phyloP scores from a whole-genome alignment of 495 filamentous ascomycete genomes.

The Hapsidospora chrysogenum region DNA sequence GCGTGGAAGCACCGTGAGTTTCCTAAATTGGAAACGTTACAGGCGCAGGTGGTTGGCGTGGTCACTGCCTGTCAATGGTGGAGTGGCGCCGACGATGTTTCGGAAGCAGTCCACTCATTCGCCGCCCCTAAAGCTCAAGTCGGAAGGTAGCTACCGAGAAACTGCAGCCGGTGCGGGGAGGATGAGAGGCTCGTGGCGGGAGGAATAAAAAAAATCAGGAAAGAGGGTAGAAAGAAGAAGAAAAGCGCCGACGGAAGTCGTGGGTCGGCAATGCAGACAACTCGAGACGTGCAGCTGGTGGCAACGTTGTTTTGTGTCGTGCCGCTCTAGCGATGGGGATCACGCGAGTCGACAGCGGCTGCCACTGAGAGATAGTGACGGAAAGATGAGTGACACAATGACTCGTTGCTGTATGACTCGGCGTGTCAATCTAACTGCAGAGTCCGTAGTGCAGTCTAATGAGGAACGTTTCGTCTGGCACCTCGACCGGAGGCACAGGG shows the following conservation, averaged over 20 bases:
- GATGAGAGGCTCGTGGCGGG: background rate
- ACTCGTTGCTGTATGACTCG: no score
- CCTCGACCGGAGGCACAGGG: no score
- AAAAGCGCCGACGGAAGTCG: background rate
- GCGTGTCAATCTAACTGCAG: background rate
- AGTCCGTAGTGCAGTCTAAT: background rate
- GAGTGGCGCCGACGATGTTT: background rate
- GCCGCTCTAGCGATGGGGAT: background rate
- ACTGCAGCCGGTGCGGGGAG: background rate
- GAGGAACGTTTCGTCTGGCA: no score
- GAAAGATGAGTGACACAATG: no score
- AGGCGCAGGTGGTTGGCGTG: background rate
- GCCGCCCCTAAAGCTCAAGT: constrained; percentile 2
- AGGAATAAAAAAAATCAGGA: no score
- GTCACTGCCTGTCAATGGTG: constrained; percentile 1
- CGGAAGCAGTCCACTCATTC: background rate
- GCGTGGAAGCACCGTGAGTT: background rate
- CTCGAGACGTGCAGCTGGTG: background rate
- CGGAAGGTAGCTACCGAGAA: constrained; percentile 1
- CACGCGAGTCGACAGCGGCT: background rate
- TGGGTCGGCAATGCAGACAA: background rate
- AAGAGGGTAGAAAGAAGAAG: no score
- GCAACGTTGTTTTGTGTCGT: background rate
- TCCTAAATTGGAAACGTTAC: constrained; percentile 1
- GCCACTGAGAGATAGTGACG: background rate